Evolutionary conservation across 2,329 filamentous ascomycete genomes (phyloP).

Genomic region (Penicillium oxalicum): DNA sequence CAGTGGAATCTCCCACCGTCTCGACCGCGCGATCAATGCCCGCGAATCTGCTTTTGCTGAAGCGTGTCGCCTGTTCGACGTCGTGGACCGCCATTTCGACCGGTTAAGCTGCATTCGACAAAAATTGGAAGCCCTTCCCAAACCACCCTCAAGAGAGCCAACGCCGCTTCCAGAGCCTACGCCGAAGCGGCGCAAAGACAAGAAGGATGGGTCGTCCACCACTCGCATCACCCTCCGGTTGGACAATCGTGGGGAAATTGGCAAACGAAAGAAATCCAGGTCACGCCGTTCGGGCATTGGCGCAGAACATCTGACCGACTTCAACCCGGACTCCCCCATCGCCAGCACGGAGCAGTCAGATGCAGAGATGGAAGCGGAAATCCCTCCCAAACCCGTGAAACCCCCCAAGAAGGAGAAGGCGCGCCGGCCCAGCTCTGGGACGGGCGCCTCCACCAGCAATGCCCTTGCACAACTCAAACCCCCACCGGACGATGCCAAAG

Average conservation of each 20-base stretch:
- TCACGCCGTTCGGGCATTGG: conserved; percentile 32
- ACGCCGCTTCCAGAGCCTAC: conserved; percentile 42
- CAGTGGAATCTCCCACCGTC: conserved; percentile 50
- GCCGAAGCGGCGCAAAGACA: conserved; percentile 36
- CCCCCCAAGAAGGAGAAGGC: conserved; percentile 41
- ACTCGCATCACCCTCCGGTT: conserved; percentile 40
- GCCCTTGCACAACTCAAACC: conserved; percentile 54
- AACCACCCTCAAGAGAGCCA: conserved; percentile 57
- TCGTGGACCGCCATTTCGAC: conserved; percentile 52
- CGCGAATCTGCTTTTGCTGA: conserved; percentile 53
- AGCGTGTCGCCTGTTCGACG: conserved; percentile 51
- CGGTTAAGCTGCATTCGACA: conserved; percentile 54
- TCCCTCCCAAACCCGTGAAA: conserved; percentile 11
- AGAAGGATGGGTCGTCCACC: conserved; percentile 34
- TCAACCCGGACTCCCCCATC: conserved; percentile 42
- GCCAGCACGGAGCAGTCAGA: conserved; percentile 44
- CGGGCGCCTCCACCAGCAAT: conserved; percentile 52
- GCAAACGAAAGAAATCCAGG: conserved; percentile 28
- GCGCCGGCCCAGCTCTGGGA: conserved; percentile 21
- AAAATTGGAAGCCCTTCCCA: conserved; percentile 57
- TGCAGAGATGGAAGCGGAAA: conserved; percentile 25
- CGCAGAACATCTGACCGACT: conserved; percentile 32
- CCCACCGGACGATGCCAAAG: conserved; percentile 54
- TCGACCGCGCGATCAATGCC: conserved; percentile 50
- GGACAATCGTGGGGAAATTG: conserved; percentile 22